Evolutionary conservation across 2,329 filamentous ascomycete species (phyloP).

Genomic region (Aureobasidium sp.): DNA sequence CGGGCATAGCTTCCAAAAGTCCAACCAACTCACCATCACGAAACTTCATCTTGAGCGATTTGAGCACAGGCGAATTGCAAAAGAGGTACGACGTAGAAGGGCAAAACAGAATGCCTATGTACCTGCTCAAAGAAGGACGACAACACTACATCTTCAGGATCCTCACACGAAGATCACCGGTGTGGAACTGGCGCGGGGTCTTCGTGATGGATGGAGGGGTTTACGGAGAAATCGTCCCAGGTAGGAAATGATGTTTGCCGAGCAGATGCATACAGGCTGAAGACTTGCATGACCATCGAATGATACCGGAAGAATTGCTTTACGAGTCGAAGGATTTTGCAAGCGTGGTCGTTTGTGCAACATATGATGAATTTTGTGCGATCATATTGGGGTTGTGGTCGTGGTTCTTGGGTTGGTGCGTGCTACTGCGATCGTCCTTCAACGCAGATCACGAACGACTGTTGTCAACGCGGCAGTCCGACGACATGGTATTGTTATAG

Average conservation of each 20-base stretch:
- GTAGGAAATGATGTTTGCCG: background rate
- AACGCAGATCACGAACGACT: background rate
- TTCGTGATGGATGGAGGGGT: background rate
- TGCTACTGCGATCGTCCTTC: background rate
- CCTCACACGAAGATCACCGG: background rate
- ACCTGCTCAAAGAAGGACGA: background rate
- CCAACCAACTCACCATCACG: constrained; percentile 40
- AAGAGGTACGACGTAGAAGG: background rate
- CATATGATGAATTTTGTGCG: background rate
- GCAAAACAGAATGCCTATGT: background rate
- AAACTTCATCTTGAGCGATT: constrained; percentile 45
- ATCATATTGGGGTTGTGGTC: background rate
- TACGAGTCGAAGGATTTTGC: background rate
- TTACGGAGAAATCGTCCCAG: constrained; percentile 4
- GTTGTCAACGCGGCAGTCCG: background rate
- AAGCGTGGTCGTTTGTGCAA: background rate
- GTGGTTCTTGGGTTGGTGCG: background rate
- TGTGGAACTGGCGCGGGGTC: background rate
- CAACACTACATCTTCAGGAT: background rate
- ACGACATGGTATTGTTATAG: too few relatives aligned
- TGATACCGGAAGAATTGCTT: background rate
- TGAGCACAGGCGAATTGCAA: background rate
- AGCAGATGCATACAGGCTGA: background rate
- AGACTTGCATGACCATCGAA: background rate
- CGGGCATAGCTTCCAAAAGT: background rate